Evolutionary conservation across 2,329 filamentous ascomycete species (phyloP).

Genomic region (Beauveria medogensis): DNA sequence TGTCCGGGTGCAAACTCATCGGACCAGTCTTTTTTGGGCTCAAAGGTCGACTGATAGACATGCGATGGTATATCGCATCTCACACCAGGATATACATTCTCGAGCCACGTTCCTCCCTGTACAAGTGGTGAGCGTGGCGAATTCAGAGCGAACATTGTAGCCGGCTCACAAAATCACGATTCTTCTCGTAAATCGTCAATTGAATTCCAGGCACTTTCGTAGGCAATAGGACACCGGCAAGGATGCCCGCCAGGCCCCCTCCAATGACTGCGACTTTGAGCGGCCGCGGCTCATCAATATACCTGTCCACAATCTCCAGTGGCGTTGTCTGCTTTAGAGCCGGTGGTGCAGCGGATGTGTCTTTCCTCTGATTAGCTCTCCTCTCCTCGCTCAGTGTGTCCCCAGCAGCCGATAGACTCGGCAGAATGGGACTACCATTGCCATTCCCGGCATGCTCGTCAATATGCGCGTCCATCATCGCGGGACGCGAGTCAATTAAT

Average conservation of each 20-base stretch:
- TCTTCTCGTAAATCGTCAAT: constrained; percentile 61
- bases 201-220: constrained; percentile 60
- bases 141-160: constrained; percentile 8
- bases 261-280: constrained; percentile 29
- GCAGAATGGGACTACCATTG: background rate
- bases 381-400: background rate
- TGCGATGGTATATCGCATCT: constrained; percentile 62
- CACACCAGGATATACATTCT: constrained; percentile 55
- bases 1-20: constrained; percentile 58
- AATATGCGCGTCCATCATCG: background rate
- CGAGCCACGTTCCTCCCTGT: constrained; percentile 45
- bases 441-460: background rate
- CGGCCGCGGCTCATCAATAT: constrained; percentile 27
- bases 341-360: background rate
- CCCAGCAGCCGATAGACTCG: background rate
- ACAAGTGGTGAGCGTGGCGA: background rate
- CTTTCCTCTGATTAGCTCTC: background rate
- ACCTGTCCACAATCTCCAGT: constrained; percentile 20
- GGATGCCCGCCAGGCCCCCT: constrained; percentile 29
- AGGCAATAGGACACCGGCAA: constrained; percentile 57
- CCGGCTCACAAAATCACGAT: constrained; percentile 50
- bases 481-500: background rate
- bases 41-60: constrained; percentile 62
- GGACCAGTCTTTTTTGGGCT: constrained; percentile 60
- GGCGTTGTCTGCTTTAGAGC: background rate